Conservation (phyloP, 1,284 basidiomycete genomes). For the Melampsora americana region DNA sequence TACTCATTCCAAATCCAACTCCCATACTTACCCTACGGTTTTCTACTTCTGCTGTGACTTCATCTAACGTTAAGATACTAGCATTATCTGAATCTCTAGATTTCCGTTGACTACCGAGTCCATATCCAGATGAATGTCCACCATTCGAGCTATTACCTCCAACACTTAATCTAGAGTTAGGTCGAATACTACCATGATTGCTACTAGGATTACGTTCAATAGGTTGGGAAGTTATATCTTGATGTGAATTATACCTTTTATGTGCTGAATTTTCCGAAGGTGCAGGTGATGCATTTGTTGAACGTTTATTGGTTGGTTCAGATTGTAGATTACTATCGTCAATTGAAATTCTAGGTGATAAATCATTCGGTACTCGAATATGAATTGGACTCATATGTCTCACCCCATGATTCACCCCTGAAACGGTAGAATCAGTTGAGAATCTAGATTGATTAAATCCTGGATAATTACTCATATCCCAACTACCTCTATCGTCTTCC, state of each 20-base stretch:
- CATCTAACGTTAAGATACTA: constrained; percentile 89
- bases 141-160: not conserved
- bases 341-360: not conserved
- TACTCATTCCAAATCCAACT: constrained; percentile 38
- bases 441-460: constrained; percentile 9
- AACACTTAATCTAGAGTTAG: constrained; percentile 1
- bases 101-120: not conserved
- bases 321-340: constrained; percentile 1
- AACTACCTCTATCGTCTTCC: not conserved
- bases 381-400: not conserved
- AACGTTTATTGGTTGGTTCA: not conserved
- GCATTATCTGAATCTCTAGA: constrained; percentile 79
- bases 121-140: not conserved
- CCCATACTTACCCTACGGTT: constrained; percentile 64
- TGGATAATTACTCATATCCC: constrained; percentile 35
- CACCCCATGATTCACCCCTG: not conserved
- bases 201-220: not conserved
- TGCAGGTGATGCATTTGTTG: not conserved
- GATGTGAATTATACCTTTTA: not conserved
- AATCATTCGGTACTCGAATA: not conserved
- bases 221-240: not conserved
- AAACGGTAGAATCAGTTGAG: constrained; percentile 1
- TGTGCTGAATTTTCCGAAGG: not conserved
- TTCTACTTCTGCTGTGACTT: constrained; percentile 95
- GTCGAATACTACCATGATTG: not conserved